phyloP scores from a whole-genome alignment of 2,329 filamentous ascomycete species.

The Pseudogymnoascus sp. region DNA sequence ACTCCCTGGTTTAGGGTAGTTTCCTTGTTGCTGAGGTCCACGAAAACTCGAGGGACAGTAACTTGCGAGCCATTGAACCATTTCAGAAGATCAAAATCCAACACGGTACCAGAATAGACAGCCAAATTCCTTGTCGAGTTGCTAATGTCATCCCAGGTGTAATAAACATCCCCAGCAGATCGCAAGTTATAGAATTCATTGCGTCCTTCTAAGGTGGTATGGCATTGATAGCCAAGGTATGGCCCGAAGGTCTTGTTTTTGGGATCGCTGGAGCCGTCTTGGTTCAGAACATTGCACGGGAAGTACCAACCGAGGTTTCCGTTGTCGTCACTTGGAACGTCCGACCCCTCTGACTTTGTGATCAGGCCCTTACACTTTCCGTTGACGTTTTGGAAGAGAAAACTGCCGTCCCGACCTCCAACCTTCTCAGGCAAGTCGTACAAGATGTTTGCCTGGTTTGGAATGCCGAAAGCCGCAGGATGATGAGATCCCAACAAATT shows the following conservation, averaged over 20 bases:
- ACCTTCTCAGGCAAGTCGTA: conserved; percentile 77
- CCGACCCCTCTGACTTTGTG: conserved; percentile 59
- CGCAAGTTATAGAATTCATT: conserved; percentile 66
- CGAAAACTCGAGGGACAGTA: conserved; percentile 65
- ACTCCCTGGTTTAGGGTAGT: conserved; percentile 53
- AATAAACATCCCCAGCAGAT: conserved; percentile 81
- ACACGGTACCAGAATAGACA: conserved; percentile 87
- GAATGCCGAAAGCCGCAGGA: conserved; percentile 71
- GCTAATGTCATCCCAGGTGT: conserved; percentile 87
- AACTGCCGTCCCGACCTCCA: conserved; percentile 87
- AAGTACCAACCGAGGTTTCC: conserved; percentile 93
- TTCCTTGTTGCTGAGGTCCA: conserved; percentile 63
- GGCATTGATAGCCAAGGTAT: conserved; percentile 82
- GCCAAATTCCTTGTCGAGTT: conserved; percentile 85
- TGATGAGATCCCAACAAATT: conserved; percentile 71
- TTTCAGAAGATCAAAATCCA: conserved; percentile 78
- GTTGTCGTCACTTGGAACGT: conserved; percentile 67
- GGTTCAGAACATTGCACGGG: conserved; percentile 83
- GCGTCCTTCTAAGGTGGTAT: conserved; percentile 64
- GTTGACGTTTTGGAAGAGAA: conserved; percentile 97
- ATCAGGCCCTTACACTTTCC: conserved; percentile 92
- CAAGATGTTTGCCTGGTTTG: conserved; percentile 66
- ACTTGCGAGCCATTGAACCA: conserved; percentile 89
- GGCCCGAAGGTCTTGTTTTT: conserved; percentile 61
- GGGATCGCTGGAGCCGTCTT: conserved; percentile 75